Evolutionary conservation across 1,139 yeast species (phyloP).

Genomic region (Dujonia santamariae): DNA sequence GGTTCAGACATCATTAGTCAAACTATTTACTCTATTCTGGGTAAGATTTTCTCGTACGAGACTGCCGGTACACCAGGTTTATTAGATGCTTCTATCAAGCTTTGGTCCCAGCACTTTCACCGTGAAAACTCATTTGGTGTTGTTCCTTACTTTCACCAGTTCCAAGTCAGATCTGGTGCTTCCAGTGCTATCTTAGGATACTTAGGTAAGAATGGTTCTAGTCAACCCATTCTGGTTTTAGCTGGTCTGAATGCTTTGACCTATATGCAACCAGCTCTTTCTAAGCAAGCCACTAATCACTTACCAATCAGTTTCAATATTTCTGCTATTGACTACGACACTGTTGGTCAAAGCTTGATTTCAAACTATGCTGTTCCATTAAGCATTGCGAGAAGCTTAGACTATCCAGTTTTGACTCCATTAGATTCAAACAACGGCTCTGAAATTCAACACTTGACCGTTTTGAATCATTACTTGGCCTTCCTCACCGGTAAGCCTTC

Average conservation of each 20-base stretch:
- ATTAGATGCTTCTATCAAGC: slow-evolving; percentile 56
- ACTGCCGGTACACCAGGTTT: slow-evolving; percentile 60
- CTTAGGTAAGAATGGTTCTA: slow-evolving; percentile 39
- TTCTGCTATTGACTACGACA: slow-evolving; percentile 69
- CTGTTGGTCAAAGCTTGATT: slow-evolving; percentile 46
- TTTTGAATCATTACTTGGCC: slow-evolving; percentile 66
- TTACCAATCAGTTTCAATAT: slow-evolving; percentile 71
- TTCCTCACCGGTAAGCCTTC: slow-evolving; percentile 52
- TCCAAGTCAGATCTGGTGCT: slow-evolving; percentile 85
- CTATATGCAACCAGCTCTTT: slow-evolving; percentile 56
- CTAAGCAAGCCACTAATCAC: slow-evolving; percentile 33
- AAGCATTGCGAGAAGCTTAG: slow-evolving; percentile 60
- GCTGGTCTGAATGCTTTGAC: slow-evolving; percentile 68
- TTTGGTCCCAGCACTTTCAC: slow-evolving; percentile 56
- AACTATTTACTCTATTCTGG: slow-evolving; percentile 59
- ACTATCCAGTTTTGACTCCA: slow-evolving; percentile 73
- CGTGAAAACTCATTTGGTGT: slow-evolving; percentile 53
- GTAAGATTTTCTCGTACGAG: slow-evolving; percentile 68
- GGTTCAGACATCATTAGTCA: slow-evolving; percentile 65
- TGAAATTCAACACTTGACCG: slow-evolving; percentile 68
- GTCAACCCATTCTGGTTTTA: slow-evolving; percentile 48
- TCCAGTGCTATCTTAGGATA: slow-evolving; percentile 79
- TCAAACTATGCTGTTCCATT: slow-evolving; percentile 69
- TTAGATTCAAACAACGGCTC: slow-evolving; percentile 41
- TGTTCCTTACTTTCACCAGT: slow-evolving; percentile 55